Base-by-base conservation (phyloP, 2,329 filamentous ascomycete genomes). In the Pseudogymnoascus sp. region DNA sequence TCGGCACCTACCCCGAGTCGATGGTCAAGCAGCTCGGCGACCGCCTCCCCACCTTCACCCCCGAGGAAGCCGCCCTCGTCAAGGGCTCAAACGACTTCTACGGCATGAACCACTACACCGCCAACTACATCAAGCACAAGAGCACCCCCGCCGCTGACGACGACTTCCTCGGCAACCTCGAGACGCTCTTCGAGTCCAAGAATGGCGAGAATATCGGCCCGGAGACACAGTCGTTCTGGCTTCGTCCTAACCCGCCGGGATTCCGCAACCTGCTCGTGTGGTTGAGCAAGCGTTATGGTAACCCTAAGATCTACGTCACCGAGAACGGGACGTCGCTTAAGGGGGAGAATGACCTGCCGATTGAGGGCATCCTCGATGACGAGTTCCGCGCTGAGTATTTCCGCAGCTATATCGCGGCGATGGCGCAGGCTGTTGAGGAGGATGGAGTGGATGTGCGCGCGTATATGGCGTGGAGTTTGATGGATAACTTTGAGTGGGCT, bases 81-180 rank as follows among this genome's bases (percentile, higher is more conserved):
- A 81, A 88, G 71, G 90, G 89, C n/a, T 91, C 88, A 72, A 95
- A 95, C 75, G 91, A 96, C 79, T 96, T 96, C 77, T 96, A 96
- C 75, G 91, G 90, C 74, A 93, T 93, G 90, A 96, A 96, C 80
- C 89, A 92, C 80, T 96, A 96, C 80, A 93, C 90, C 60, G 88
- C 90, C 71, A 90, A 95, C 80, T 96, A 90, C 77, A 87, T 96
- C 77, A 87, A 86, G 74, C 87, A 93, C 77, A 84, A 85, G 71
- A 81, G 83, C 6, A 82, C 81, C 5, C 77, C 81, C 58, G 77
- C 89, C 0, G 80, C 83, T 1, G 78, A 79, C 3, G 81, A 88
- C 60, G 91, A 96, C 77, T 86, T 85, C 75, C 78, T 85, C 11
- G 91, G 91, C 61, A 89, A 96, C 74, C 77, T 96, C 37, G 89